Evolutionary conservation across 192 early-diverging fungal species (phyloP).

Genomic region (Backusella tuberculispora): DNA sequence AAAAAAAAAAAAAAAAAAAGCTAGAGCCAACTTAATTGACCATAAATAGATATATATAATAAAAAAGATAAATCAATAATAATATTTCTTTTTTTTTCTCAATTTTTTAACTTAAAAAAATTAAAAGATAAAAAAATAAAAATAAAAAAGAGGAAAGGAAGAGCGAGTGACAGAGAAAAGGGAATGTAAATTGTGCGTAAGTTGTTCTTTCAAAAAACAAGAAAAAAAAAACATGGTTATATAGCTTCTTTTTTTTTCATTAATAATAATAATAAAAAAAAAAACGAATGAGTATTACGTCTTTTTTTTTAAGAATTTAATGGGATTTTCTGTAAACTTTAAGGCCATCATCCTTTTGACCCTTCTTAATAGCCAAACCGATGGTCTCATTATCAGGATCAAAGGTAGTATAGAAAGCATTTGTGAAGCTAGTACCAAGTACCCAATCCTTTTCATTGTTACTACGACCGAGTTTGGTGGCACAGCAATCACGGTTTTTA

Average conservation of each 20-base stretch:
- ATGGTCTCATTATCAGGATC: constrained; percentile 36
- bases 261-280: background rate
- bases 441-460: constrained; percentile 36
- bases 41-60: too few species aligned
- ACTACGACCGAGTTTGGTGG: constrained; percentile 26
- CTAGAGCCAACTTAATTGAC: too few species aligned
- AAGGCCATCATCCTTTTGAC: constrained; percentile 25
- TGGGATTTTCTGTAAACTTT: constrained; percentile 29
- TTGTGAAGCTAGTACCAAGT: constrained; percentile 36
- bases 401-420: constrained; percentile 44
- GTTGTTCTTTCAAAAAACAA: background rate
- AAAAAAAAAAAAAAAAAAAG: too few species aligned
- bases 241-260: background rate
- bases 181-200: background rate
- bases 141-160: too few species aligned
- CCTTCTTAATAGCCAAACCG: constrained; percentile 38
- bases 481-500: constrained; percentile 31
- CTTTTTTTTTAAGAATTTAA: background rate
- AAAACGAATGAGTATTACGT: background rate
- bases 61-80: too few species aligned
- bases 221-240: background rate
- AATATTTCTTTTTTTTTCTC: too few species aligned
- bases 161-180: background rate
- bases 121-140: too few species aligned
- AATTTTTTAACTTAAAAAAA: too few species aligned